These are phyloP conservation scores for Discostella stelligeroides DNA, from an alignment of 108 stramenopile genomes.

Conservation along the genomic window DNA sequence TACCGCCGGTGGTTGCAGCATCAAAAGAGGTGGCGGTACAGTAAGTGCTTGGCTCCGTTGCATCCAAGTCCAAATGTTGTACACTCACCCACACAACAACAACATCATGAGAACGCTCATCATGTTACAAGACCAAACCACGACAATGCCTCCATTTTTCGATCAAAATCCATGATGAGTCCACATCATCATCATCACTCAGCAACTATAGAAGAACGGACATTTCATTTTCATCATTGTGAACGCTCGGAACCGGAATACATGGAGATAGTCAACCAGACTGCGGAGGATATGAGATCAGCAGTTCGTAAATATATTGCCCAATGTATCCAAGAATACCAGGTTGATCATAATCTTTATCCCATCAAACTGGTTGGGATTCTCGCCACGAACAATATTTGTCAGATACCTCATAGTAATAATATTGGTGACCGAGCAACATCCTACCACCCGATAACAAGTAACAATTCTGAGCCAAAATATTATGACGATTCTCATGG, in stretches of 20 bases:
- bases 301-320: constrained; percentile 53
- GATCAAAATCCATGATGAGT: neutral
- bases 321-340: neutral
- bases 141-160: neutral
- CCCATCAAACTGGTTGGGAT: constrained; percentile 64
- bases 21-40: neutral
- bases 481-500: constrained; percentile 6
- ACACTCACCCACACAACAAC: no score
- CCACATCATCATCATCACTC: neutral
- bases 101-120: no score
- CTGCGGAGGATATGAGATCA: constrained; percentile 54
- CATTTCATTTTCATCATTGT: neutral
- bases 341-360: constrained; percentile 7
- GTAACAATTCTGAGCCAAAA: neutral
- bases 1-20: neutral
- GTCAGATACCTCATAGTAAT: no score
- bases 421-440: no score
- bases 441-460: constrained; percentile 3
- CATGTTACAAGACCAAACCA: neutral
- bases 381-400: constrained; percentile 39
- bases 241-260: constrained; percentile 29
- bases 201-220: neutral
- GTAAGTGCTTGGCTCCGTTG: neutral
- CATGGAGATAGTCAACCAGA: constrained; percentile 46
- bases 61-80: no score